Conservation (phyloP, 768 basidiomycete genomes). For the Dentipellis fragilis region DNA sequence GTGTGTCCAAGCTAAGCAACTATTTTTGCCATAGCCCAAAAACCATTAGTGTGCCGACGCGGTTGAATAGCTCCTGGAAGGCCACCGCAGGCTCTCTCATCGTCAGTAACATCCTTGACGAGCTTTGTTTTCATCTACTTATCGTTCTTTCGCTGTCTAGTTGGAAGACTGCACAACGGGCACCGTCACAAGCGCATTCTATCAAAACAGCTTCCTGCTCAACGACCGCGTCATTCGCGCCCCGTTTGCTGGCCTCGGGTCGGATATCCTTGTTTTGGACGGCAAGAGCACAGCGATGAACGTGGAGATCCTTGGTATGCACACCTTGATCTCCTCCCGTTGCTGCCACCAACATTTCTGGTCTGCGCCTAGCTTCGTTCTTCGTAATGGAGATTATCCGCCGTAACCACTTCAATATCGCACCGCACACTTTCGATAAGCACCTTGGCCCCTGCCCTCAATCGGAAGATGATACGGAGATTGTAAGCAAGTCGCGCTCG, state of each 20-base stretch:
- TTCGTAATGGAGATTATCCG: constrained; percentile 12
- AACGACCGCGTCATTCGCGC: constrained; percentile 1
- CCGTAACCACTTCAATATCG: constrained; percentile 9
- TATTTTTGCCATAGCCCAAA: background rate
- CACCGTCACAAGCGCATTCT: constrained; percentile 3
- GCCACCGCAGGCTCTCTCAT: constrained; percentile 8
- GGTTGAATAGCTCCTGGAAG: constrained; percentile 8
- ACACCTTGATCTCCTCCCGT: background rate
- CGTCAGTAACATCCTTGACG: background rate
- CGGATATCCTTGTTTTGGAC: constrained; percentile 3
- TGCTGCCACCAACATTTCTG: background rate
- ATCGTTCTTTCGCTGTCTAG: background rate
- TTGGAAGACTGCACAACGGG: constrained; percentile 4
- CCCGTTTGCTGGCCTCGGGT: constrained; percentile 4
- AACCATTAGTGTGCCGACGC: constrained; percentile 8
- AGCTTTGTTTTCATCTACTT: background rate
- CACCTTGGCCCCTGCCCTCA: constrained; percentile 8
- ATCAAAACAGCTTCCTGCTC: constrained; percentile 6
- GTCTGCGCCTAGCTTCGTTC: constrained; percentile 4
- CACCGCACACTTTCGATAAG: constrained; percentile 7
- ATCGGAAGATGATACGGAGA: too few relatives aligned
- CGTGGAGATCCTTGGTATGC: constrained; percentile 11
- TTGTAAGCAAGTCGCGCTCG: too few relatives aligned
- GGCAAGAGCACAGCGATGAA: constrained; percentile 1
- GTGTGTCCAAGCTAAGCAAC: too few relatives aligned